Evolutionary conservation across 2,329 filamentous ascomycete species (phyloP).

Genomic region (Aspergillus sp.): DNA sequence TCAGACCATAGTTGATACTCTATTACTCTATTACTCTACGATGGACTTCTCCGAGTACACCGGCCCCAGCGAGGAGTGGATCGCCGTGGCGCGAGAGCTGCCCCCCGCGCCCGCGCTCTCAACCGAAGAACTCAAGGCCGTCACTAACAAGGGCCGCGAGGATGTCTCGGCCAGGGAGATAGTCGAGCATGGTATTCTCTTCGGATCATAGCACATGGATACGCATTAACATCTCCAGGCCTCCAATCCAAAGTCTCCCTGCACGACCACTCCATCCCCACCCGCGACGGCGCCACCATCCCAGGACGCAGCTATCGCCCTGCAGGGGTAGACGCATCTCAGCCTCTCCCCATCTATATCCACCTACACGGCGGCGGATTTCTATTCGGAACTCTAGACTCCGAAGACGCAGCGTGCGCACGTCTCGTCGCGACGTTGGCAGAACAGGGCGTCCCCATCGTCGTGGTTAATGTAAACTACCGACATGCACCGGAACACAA

Average conservation of each 20-base stretch:
- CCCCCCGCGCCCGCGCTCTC: constrained; percentile 23
- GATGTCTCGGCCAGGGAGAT: constrained; percentile 31
- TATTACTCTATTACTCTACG: constrained; percentile 18
- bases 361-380: constrained; percentile 60
- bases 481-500: constrained; percentile 56
- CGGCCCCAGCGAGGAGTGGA: constrained; percentile 46
- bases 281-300: constrained; percentile 48
- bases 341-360: constrained; percentile 50
- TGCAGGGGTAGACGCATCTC: constrained; percentile 22
- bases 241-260: constrained; percentile 32
- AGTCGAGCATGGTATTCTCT: constrained; percentile 12
- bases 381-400: constrained; percentile 53
- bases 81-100: constrained; percentile 38
- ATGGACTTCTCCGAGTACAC: constrained; percentile 44
- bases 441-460: constrained; percentile 25
- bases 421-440: constrained; percentile 42
- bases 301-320: constrained; percentile 52
- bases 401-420: constrained; percentile 55
- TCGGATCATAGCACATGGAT: background rate
- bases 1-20: too few species aligned
- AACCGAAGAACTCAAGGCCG: constrained; percentile 23
- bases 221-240: constrained; percentile 7
- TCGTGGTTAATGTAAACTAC: constrained; percentile 59
- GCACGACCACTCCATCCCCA: constrained; percentile 39
- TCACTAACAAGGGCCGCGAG: constrained; percentile 37